Percentiles rank a stretch among this genome's conserved stretches.
phyloP scores from a whole-genome alignment of 139 green algal genomes.

The Micractinium sp. region DNA sequence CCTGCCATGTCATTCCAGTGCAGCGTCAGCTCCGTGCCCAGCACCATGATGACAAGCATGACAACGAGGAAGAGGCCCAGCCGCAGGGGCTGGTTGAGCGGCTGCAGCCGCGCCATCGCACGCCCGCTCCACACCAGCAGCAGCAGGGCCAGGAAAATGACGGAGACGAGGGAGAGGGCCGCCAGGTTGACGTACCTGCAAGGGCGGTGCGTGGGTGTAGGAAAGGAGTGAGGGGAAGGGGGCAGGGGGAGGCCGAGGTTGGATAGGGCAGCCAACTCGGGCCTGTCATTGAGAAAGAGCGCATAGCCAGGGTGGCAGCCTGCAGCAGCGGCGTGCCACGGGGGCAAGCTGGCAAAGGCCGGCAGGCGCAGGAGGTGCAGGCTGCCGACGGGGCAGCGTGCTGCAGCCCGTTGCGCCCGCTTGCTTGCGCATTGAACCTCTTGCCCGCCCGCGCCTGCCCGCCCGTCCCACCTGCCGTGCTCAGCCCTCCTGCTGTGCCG shows the following conservation, averaged over 20 bases:
- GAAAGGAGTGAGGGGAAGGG: too few species aligned
- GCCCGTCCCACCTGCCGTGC: too few species aligned
- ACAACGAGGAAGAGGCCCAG: neutral
- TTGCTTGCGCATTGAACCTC: too few species aligned
- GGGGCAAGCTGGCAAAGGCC: neutral
- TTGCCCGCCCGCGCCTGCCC: too few species aligned
- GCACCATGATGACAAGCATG: neutral
- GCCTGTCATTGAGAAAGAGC: too few species aligned
- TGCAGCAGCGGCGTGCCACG: neutral
- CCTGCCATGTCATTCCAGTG: neutral
- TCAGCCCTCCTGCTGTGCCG: neutral
- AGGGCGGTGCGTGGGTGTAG: neutral
- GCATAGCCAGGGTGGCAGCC: too few species aligned
- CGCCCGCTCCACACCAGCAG: neutral
- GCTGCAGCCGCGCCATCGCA: neutral
- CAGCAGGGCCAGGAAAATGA: neutral
- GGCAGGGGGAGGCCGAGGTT: too few species aligned
- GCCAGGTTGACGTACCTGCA: conserved; percentile 1
- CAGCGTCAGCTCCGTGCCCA: conserved; percentile 11
- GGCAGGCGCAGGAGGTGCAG: too few species aligned
- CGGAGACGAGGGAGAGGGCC: neutral
- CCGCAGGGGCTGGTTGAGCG: neutral
- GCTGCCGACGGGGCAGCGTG: too few species aligned
- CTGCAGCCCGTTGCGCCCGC: too few species aligned
- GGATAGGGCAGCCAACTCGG: too few species aligned